Evolutionary conservation across 73 alveolate species (phyloP), one percentile per base, ranked within the genome.

Genomic region (Stentor coeruleus): DNA sequence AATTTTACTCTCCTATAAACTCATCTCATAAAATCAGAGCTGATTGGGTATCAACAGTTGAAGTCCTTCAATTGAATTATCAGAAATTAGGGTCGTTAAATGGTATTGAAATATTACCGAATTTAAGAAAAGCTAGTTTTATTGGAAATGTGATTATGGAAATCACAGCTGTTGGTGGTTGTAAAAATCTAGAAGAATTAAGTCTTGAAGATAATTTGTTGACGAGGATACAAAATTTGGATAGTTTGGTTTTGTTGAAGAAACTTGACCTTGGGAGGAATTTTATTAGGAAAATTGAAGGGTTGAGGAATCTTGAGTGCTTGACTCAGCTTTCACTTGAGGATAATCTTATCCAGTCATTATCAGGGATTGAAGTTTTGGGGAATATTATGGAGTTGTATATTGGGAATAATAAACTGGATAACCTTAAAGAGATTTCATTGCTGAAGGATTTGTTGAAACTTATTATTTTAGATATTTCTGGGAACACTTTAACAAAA

Each of bases 351-450:
- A 97, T 97, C 35, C 86, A 88, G 41, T 83, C 82, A 66, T 82
- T 97, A 6, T 93, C 90, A 74, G 99, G 98, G n/a, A 88, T 97
- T 28, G 96, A 94, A 14, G 90, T 82, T 49, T 81, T 92, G 73
- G 74, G 80, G 79, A 91, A 88, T 76, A 87, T 97, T 58, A 93
- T 95, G 97, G 99, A 95, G 82, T 89, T 97, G 39, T 97, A 95
- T 86, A 90, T 97, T 35, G 99, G 98, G 4, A 97, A 97, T 87
- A 97, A 97, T 84, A 90, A 88, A 42, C 91, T 97, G 1, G 74
- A 73, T 3, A 89, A 93, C 60, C 39, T 87, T n/a, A 93, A 93
- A 82, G 94, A 93, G 85, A 79, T 93, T 20, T 49, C 49, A 3
- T 72, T 82, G 66, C 86, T 93, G 3, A 93, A 93, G 87, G 77